phyloP scores from a whole-genome alignment of 345 rosid genomes.

The Toxicodendron radicans region DNA sequence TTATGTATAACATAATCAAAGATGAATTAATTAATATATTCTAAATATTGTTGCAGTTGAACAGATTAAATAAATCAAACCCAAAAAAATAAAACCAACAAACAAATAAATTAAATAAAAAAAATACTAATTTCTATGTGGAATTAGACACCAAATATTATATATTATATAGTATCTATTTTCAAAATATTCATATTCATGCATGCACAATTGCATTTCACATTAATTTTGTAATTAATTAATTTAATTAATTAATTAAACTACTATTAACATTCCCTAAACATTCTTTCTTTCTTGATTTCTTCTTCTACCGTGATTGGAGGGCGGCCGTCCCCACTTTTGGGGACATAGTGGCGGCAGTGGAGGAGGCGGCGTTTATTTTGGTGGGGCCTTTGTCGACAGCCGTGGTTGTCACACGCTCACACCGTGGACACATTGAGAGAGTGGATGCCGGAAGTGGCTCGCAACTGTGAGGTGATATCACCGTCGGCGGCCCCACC shows the following conservation, averaged over 20 bases:
- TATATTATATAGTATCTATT: neutral
- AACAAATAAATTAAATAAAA: no score
- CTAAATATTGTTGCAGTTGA: no score
- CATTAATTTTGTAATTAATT: conserved; percentile 1
- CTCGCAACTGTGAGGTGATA: conserved; percentile 50
- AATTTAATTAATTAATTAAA: neutral
- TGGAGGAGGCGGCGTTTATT: conserved; percentile 16
- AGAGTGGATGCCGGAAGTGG: conserved; percentile 72
- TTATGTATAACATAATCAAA: no score
- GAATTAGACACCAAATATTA: conserved; percentile 2
- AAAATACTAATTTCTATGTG: neutral
- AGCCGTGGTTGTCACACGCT: conserved; percentile 66
- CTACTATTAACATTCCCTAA: conserved; percentile 27
- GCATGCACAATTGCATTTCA: neutral
- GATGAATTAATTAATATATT: no score
- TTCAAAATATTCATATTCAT: neutral
- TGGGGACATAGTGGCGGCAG: conserved; percentile 31
- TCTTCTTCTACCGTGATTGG: conserved; percentile 33
- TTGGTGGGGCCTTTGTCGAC: conserved; percentile 29
- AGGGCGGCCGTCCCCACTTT: conserved; percentile 34
- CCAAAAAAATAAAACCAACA: no score
- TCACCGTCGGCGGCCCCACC: conserved; percentile 58
- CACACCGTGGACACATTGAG: conserved; percentile 91
- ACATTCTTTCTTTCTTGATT: neutral
- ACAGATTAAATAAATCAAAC: no score